Conservation (phyloP, 805 yeast species). For the Ogataea haglerorum region DNA sequence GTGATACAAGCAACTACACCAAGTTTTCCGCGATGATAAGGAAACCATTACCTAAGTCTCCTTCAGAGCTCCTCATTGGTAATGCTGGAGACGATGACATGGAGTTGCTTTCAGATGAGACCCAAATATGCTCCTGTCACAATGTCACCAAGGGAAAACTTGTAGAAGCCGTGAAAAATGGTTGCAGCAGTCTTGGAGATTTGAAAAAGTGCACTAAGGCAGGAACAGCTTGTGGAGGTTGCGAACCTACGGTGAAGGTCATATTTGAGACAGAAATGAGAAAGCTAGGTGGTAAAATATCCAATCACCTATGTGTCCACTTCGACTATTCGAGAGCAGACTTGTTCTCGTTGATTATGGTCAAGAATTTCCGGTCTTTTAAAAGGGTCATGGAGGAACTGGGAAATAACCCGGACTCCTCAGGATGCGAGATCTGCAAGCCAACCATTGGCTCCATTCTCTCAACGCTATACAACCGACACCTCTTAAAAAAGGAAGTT, state of each 20-base stretch:
- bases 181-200: constrained; percentile 30
- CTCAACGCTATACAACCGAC: constrained; percentile 34
- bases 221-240: constrained; percentile 40
- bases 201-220: constrained; percentile 36
- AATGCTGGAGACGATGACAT: constrained; percentile 28
- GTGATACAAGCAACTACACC: constrained; percentile 33
- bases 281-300: constrained; percentile 32
- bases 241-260: constrained; percentile 36
- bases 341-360: constrained; percentile 35
- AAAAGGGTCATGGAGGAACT: constrained; percentile 30
- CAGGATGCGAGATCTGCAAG: constrained; percentile 38
- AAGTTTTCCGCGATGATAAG: constrained; percentile 31
- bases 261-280: constrained; percentile 36
- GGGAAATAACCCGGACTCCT: constrained; percentile 27
- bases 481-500: constrained; percentile 30
- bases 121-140: constrained; percentile 38
- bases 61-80: constrained; percentile 33
- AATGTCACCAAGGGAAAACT: constrained; percentile 33
- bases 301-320: constrained; percentile 33
- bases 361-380: constrained; percentile 29
- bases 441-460: constrained; percentile 37
- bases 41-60: constrained; percentile 31
- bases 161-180: constrained; percentile 30
- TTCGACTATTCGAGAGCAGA: constrained; percentile 36
- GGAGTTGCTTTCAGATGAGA: constrained; percentile 32